A percentile compares a stretch with the other conserved stretches of the same genome.
Conservation (phyloP, 306 rosid species). For the Nissolia schottii region DNA sequence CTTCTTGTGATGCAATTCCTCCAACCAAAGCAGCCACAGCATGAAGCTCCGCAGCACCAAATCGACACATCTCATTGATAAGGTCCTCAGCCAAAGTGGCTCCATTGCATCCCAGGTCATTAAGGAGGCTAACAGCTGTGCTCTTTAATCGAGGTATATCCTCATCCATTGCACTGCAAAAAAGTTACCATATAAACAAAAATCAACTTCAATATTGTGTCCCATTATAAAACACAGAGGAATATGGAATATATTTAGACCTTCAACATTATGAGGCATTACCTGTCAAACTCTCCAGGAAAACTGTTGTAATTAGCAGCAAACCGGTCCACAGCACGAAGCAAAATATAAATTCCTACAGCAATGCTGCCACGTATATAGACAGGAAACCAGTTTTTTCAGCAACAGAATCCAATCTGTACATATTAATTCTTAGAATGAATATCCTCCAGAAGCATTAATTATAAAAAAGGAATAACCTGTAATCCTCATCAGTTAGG, state of each 20-base stretch:
- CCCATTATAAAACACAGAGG: background rate
- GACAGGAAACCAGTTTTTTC: constrained; percentile 23
- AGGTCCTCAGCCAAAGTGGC: constrained; percentile 84
- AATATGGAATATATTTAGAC: background rate
- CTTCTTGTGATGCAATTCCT: constrained; percentile 97
- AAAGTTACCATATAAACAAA: constrained; percentile 23
- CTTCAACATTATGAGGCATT: constrained; percentile 16
- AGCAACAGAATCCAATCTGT: constrained; percentile 14
- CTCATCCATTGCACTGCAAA: constrained; percentile 80
- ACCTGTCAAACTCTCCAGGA: constrained; percentile 94
- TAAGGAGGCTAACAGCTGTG: constrained; percentile 70
- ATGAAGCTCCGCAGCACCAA: constrained; percentile 95
- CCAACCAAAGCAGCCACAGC: constrained; percentile 92
- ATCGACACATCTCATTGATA: constrained; percentile 95
- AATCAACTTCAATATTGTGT: background rate
- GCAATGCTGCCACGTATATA: constrained; percentile 53
- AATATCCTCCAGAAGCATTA: constrained; percentile 13
- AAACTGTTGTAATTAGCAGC: constrained; percentile 90
- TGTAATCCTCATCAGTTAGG: constrained; percentile 90
- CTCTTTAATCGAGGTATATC: constrained; percentile 89
- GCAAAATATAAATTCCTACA: constrained; percentile 78
- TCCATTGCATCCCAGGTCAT: constrained; percentile 90
- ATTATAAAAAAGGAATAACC: constrained; percentile 41
- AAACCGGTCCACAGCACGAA: constrained; percentile 94
- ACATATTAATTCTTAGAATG: background rate